Percentiles rank a stretch among this genome's conserved stretches.
Conservation (phyloP, 2,329 filamentous ascomycete genomes). For the Biscogniauxia mediterranea region DNA sequence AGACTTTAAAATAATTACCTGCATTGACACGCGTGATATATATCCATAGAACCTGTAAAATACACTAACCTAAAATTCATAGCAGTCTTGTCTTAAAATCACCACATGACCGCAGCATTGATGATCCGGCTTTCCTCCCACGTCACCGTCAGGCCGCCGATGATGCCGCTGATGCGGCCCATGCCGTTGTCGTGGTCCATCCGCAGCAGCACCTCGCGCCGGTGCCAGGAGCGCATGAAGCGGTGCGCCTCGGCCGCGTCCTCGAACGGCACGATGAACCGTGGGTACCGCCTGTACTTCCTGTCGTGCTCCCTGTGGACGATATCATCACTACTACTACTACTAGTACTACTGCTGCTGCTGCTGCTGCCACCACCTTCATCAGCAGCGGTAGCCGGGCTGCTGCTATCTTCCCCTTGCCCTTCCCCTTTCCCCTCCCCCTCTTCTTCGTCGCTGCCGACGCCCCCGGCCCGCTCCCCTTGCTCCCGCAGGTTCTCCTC, state of each 20-base stretch:
- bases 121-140: constrained; percentile 30
- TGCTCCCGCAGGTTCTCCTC: constrained; percentile 7
- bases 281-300: constrained; percentile 37
- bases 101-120: constrained; percentile 32
- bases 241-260: constrained; percentile 53
- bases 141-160: constrained; percentile 6
- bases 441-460: not conserved
- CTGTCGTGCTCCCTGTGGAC: constrained; percentile 15
- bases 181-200: constrained; percentile 15
- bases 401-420: not conserved
- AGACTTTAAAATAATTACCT: no score
- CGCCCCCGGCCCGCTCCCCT: not conserved
- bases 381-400: not conserved
- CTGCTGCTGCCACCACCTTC: not conserved
- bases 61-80: no score
- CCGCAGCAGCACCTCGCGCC: constrained; percentile 32
- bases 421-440: no score
- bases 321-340: not conserved
- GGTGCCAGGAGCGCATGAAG: constrained; percentile 47
- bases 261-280: constrained; percentile 56
- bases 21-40: no score
- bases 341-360: not conserved
- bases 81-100: constrained; percentile 1
- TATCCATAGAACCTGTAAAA: no score
- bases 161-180: not conserved